A percentile compares a stretch with the other conserved stretches of the same genome.
Conservation (phyloP, 1,284 basidiomycete species). For the Moesziomyces sp. region DNA sequence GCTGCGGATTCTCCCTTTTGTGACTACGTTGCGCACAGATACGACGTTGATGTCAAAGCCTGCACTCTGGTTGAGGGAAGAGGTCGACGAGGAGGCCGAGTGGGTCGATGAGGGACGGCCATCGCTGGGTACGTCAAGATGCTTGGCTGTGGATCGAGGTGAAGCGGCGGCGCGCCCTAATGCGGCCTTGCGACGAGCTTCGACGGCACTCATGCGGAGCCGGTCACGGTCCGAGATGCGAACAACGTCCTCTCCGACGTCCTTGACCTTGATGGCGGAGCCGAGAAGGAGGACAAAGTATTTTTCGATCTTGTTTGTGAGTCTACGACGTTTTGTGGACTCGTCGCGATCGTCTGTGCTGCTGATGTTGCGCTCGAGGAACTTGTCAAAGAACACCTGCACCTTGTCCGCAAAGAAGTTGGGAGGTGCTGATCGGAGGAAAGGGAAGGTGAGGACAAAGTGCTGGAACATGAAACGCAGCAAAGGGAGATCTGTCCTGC, state of each 20-base stretch:
- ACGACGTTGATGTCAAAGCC: slow-evolving; percentile 64
- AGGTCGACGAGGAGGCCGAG: background rate
- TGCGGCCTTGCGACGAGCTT: slow-evolving; percentile 52
- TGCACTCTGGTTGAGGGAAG: background rate
- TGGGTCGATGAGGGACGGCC: slow-evolving; percentile 3
- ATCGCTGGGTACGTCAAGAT: slow-evolving; percentile 4
- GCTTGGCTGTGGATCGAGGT: background rate
- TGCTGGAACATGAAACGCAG: slow-evolving; percentile 65
- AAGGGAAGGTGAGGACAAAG: slow-evolving; percentile 66
- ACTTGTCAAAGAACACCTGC: slow-evolving; percentile 64
- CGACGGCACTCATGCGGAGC: slow-evolving; percentile 46
- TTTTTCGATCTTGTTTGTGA: slow-evolving; percentile 53
- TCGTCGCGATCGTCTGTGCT: slow-evolving; percentile 55
- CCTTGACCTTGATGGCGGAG: slow-evolving; percentile 56
- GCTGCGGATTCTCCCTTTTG: slow-evolving; percentile 56
- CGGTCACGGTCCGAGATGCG: slow-evolving; percentile 59
- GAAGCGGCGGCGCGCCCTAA: slow-evolving; percentile 31
- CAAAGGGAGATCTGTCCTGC: slow-evolving; percentile 55
- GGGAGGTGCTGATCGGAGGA: slow-evolving; percentile 61
- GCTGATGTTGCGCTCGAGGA: slow-evolving; percentile 63
- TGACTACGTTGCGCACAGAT: slow-evolving; percentile 55
- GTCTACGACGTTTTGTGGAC: slow-evolving; percentile 48
- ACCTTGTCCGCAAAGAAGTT: slow-evolving; percentile 67
- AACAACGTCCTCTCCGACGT: slow-evolving; percentile 60
- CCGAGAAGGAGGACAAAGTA: slow-evolving; percentile 59